Percentiles rank a stretch among this genome's conserved stretches.
phyloP scores from a whole-genome alignment of 768 basidiomycete genomes.

The Calocera viscosa region DNA sequence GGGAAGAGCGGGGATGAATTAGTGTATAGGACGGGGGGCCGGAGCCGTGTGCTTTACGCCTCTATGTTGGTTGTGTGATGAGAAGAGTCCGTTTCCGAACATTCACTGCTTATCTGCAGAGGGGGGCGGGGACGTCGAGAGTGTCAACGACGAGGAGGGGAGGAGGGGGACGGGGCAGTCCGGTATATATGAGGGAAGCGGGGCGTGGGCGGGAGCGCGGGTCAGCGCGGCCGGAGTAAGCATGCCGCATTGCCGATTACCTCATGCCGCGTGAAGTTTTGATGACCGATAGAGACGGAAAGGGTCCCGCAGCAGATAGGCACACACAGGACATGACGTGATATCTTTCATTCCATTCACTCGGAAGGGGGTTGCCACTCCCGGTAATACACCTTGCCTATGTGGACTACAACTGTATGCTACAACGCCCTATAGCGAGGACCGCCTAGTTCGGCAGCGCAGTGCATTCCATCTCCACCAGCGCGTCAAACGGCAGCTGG shows the following conservation, averaged over 20 bases:
- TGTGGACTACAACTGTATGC: too few species aligned
- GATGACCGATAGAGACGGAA: too few species aligned
- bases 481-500: not conserved
- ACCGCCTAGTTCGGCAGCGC: not conserved
- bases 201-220: too few species aligned
- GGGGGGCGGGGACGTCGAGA: not conserved
- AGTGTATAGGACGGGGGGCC: not conserved
- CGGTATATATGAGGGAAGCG: not conserved
- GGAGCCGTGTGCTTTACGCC: not conserved
- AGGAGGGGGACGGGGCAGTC: not conserved
- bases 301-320: too few species aligned
- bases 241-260: too few species aligned
- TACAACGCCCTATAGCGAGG: too few species aligned
- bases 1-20: not conserved
- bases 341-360: too few species aligned
- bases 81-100: slow-evolving; percentile 9
- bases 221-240: too few species aligned
- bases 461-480: slow-evolving; percentile 3
- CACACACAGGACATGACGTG: too few species aligned
- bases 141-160: not conserved
- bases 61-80: slow-evolving; percentile 6
- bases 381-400: too few species aligned
- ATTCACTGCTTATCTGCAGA: not conserved
- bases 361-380: too few species aligned
- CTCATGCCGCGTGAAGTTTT: too few species aligned